Conservation (phyloP, 106 monocot genomes). For the Dendrobium catenatum region DNA sequence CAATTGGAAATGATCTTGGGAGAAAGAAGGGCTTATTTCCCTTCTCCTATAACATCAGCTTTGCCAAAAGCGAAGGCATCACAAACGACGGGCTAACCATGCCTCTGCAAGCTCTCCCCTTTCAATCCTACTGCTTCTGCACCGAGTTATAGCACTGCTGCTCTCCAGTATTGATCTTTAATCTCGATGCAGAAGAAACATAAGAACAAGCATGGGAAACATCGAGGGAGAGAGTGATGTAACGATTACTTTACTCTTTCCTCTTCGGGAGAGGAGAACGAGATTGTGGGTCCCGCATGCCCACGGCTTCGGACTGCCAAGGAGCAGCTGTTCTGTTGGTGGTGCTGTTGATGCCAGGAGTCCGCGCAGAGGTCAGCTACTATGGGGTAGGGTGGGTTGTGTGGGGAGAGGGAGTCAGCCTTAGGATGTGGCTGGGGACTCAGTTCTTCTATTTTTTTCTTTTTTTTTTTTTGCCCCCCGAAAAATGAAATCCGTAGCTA, state of each 20-base stretch:
- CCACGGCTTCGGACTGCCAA: not conserved
- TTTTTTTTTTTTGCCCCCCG: too few relatives aligned
- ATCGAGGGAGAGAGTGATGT: not conserved
- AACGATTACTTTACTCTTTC: not conserved
- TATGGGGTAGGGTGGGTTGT: too few relatives aligned
- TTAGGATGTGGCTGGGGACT: too few relatives aligned
- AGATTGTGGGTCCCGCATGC: not conserved
- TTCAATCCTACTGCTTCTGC: conserved; percentile 7
- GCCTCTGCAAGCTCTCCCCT: not conserved
- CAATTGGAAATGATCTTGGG: not conserved
- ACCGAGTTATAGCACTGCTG: not conserved
- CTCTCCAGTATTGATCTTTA: not conserved
- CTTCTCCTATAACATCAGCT: conserved; percentile 18
- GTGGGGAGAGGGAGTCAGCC: too few relatives aligned
- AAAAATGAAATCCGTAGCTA: too few relatives aligned
- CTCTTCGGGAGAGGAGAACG: too few relatives aligned
- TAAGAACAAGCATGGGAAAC: not conserved
- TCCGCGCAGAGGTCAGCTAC: too few relatives aligned
- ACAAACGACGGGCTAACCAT: conserved; percentile 20
- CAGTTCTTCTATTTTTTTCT: too few relatives aligned
- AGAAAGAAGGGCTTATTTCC: not conserved
- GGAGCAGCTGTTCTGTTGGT: not conserved
- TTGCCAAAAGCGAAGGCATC: conserved; percentile 22
- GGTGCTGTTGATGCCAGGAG: not conserved
- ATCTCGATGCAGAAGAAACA: not conserved